Percentiles rank a stretch among this genome's conserved stretches.
Conservation (phyloP, 2,329 filamentous ascomycete genomes). For the Sporothrix pseudoabietina region DNA sequence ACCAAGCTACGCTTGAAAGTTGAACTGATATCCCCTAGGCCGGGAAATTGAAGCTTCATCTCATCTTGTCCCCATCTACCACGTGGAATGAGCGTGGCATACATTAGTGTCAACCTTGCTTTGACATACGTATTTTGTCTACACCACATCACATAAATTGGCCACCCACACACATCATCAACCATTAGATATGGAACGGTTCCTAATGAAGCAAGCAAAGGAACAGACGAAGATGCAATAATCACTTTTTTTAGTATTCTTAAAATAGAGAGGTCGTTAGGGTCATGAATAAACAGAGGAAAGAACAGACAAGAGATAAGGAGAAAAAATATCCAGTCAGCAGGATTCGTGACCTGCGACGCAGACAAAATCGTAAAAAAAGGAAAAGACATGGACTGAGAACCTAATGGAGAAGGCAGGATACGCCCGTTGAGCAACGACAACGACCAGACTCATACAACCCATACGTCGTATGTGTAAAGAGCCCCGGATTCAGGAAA, state of each 20-base stretch:
- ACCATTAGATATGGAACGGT: not conserved
- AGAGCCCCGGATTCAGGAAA: not conserved
- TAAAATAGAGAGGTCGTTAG: conserved; percentile 27
- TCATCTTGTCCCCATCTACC: not conserved
- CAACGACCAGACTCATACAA: not conserved
- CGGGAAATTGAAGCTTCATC: not conserved
- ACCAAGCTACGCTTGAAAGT: not conserved
- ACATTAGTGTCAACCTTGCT: not conserved
- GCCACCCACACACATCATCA: not conserved
- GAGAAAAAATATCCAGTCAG: conserved; percentile 13
- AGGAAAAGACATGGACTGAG: not conserved
- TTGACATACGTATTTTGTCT: not conserved
- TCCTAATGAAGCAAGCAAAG: not conserved
- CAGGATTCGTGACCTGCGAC: conserved; percentile 19
- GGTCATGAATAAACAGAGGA: conserved; percentile 27
- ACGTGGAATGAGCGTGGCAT: not conserved
- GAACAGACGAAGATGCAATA: not conserved
- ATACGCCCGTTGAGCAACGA: conserved; percentile 4
- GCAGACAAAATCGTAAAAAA: conserved; percentile 13
- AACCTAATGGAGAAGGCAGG: not conserved
- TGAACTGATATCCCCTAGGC: not conserved
- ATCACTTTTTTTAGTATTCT: conserved; percentile 27
- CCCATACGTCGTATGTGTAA: not conserved
- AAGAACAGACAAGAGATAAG: not conserved
- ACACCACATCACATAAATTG: not conserved